These are phyloP conservation scores for Syncephalastrum sp. DNA, from an alignment of 371 early-diverging fungal species.

Conservation along the genomic window DNA sequence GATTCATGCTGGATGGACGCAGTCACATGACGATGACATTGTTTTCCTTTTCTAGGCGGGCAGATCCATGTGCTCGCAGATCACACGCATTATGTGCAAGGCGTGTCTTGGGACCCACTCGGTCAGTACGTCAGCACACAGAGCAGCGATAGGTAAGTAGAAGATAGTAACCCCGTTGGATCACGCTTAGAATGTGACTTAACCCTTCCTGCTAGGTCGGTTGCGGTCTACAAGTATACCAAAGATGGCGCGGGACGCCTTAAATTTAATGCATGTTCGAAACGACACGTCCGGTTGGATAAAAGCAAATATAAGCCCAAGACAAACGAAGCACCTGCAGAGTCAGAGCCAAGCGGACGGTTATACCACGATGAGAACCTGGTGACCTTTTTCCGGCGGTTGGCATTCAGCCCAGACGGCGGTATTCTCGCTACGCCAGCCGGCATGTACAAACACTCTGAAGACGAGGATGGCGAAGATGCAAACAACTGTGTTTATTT, in stretches of 20 bases:
- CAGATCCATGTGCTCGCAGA: conserved; percentile 81
- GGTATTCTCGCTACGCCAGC: conserved; percentile 82
- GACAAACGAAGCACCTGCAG: conserved; percentile 5
- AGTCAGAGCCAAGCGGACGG: conserved; percentile 16
- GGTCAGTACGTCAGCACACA: conserved; percentile 87
- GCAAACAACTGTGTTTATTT: conserved; percentile 38
- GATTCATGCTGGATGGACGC: not conserved
- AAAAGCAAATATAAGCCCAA: conserved; percentile 18
- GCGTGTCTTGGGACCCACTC: conserved; percentile 96
- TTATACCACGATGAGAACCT: conserved; percentile 89
- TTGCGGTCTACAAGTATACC: conserved; percentile 44
- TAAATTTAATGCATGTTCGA: conserved; percentile 21
- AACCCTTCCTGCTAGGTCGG: conserved; percentile 35
- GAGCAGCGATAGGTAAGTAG: conserved; percentile 83
- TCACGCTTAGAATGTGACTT: not conserved
- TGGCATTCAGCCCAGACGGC: conserved; percentile 91
- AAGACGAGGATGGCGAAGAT: conserved; percentile 25
- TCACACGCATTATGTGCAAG: conserved; percentile 94
- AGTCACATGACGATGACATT: not conserved
- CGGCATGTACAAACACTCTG: conserved; percentile 56
- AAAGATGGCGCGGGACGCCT: conserved; percentile 21
- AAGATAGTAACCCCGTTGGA: not conserved
- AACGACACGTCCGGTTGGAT: conserved; percentile 19
- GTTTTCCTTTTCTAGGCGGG: conserved; percentile 43
- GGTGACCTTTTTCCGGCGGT: conserved; percentile 89